Base-by-base conservation (phyloP, 2,329 filamentous ascomycete species). In the Curvularia hawaiiensis region DNA sequence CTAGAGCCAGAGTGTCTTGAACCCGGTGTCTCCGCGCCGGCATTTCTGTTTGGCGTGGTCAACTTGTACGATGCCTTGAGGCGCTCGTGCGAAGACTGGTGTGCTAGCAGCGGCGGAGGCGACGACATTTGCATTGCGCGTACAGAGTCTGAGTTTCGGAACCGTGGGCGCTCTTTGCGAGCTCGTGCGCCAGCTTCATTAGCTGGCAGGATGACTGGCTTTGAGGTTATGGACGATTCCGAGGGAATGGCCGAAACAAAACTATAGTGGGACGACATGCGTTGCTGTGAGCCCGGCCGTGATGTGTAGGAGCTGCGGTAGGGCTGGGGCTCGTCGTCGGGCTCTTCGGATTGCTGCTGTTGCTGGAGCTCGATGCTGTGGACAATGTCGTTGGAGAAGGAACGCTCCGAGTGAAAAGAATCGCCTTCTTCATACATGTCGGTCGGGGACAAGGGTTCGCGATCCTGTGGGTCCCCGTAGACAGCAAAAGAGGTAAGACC, bases 81-180 rank as follows among this genome's bases (percentile, higher is more conserved):
- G 31, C 71, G 66, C 50, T 71, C 72, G 16, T 70, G 68, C 6
- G 70, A 68, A 40, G 61, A 64, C 49, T 75, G 71, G 55, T 68
- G 69, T 35, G 64, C 56, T 11, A 67, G 60, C 41, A 72, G 57
- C n/a, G 71, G 72, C 20, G 66, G 69, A 8, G 74, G 88, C 0
- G 88, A 90, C 2, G 84, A 83, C 86, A 91, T 89, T 63, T 91
- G 89, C 77, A 91, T 82, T 1, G 87, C 87, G 49, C 86, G 85
- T 8, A 91, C 85, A 12, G 86, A 87, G 1, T 88, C 89, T 0
- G 89, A 85, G 12, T 88, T 89, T 47, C 88, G 83, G 71, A 92
- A 91, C 1, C 85, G 83, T 5, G 87, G 84, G 3, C 89, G 83
- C 9, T 83, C 82, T 8, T 84, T 85, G 8, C 82, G 82, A 52